Base-by-base conservation (phyloP, 768 basidiomycete species). In the Phallus indusiatus region DNA sequence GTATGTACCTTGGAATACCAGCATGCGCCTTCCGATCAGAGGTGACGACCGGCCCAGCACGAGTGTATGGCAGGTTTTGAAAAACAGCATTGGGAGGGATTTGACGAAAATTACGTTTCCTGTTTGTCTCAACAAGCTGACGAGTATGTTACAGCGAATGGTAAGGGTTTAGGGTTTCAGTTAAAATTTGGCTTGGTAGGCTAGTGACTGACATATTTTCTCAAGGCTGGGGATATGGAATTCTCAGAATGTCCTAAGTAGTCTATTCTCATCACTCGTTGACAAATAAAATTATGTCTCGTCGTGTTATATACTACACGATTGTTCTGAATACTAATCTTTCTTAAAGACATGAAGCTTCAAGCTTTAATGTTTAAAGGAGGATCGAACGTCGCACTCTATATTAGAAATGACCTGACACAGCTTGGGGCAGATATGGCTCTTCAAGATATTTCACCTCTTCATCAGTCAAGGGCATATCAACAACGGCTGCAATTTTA, bases 81-180 rank as follows among this genome's bases (percentile, higher is more conserved):
- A 97, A 74, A 83, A 88, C 62, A 89, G 86, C 62, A 95, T 98
- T 61, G 94, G 95, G 61, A 97, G 96, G 76, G 94, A 98, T 69
- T 74, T 98, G 69, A 98, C 94, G 46, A 94, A 80, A 78, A 97
- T 98, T 61, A 89, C 84, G 64, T 95, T 95, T 71, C 94, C 94
- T 0, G 93, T 96, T 46, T 92, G 84, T 69, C 93, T 91, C 67
- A 94, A 93, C 70, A 89, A 91, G 70, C 90, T 92, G 28, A 96
- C 94, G 53, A 94, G 90, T 67, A 97, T 98, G 94, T 70, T 98
- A 61, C 91, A 98, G 74, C 76, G 94, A 53, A 98, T 97, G 90
- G 87, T 83, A 64, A 53, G 76, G n/a, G n/a, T 72, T 7, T 14
- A 2, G n/a, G n/a, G n/a, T n/a, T 14, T 35, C 5, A 33, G 22